Evolutionary conservation across 2,329 filamentous ascomycete species (phyloP).

Genomic region (Fusarium metavorans): DNA sequence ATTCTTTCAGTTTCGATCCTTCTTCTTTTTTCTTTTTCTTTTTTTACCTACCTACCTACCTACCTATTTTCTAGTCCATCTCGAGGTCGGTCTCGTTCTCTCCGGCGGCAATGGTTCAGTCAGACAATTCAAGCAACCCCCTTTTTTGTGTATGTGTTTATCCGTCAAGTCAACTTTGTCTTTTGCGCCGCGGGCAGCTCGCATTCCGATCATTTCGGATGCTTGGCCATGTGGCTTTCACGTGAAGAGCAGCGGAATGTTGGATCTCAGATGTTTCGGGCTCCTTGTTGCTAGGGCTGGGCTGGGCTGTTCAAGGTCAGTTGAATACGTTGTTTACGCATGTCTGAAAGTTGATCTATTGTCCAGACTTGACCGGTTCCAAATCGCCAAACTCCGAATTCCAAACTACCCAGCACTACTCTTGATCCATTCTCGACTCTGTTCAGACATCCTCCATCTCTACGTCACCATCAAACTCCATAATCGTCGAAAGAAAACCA

Average conservation of each 20-base stretch:
- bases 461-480: slow-evolving; percentile 4
- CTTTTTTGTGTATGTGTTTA: slow-evolving; percentile 24
- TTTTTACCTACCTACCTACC: not conserved
- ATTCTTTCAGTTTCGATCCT: slow-evolving; percentile 32
- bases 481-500: not conserved
- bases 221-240: slow-evolving; percentile 21
- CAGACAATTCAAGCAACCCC: slow-evolving; percentile 44
- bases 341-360: slow-evolving; percentile 20
- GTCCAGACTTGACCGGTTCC: slow-evolving; percentile 11
- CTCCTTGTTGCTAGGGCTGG: not conserved
- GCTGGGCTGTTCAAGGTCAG: slow-evolving; percentile 3
- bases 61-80: slow-evolving; percentile 31
- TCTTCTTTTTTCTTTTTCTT: slow-evolving; percentile 25
- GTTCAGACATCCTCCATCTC: slow-evolving; percentile 1
- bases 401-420: not conserved
- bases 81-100: slow-evolving; percentile 42
- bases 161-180: slow-evolving; percentile 2
- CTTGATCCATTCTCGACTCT: not conserved
- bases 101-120: slow-evolving; percentile 45
- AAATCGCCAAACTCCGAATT: slow-evolving; percentile 28
- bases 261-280: not conserved
- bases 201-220: slow-evolving; percentile 21
- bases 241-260: slow-evolving; percentile 26
- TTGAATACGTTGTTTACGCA: slow-evolving; percentile 4
- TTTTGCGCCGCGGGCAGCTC: slow-evolving; percentile 5